Base-by-base conservation (phyloP, 2,329 filamentous ascomycete species). In the Trichophyton rubrum region DNA sequence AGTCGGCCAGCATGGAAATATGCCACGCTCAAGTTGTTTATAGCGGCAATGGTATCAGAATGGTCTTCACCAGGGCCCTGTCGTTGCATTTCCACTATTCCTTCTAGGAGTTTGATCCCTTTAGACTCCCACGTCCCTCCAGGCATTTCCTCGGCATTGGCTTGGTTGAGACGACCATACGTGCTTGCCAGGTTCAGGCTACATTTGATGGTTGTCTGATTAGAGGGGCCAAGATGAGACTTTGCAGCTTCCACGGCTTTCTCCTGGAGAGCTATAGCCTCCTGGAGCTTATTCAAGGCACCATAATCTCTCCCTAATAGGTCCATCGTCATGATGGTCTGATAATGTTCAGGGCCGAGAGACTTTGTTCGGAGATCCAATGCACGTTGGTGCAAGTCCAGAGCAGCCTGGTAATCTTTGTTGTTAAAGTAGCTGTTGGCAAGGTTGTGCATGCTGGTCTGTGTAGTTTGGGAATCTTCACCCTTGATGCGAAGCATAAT, bases 331-430 rank as follows among this genome's bases (percentile, higher is more conserved):
- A 13, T 59, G 15, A 53, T 53, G 2, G 68, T 71, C 15, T 64
- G 35, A 17, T 62, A 66, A 62, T 70, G 66, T 30, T 70, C 64
- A 8, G 59, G 33, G 2, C 68, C 67, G 13, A 68, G 62, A 20
- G 63, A 38, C 43, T 45, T 63, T 35, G 65, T 62, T 1, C 59
- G 61, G 5, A 60, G 61, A 56, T 63, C 61, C 30, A 69, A 38
- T 20, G 63, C 60, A 49, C 61, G 58, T 49, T 59, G 30, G 41
- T 64, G 24, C 20, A 69, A 60, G 41, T 62, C 60, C 45, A 66
- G 65, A 15, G 66, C 67, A 59, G 64, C 60, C 30, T 62, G 63
- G 47, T 62, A 66, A 53, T 61, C 58, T 49, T 62, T 61, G 24
- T 53, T 53, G 49, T 53, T 53, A 22, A 30, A 53, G 22, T 53